These are phyloP conservation scores for Cutaneotrichosporon curvatum DNA, from an alignment of 1,284 basidiomycete species.

Conservation along the genomic window DNA sequence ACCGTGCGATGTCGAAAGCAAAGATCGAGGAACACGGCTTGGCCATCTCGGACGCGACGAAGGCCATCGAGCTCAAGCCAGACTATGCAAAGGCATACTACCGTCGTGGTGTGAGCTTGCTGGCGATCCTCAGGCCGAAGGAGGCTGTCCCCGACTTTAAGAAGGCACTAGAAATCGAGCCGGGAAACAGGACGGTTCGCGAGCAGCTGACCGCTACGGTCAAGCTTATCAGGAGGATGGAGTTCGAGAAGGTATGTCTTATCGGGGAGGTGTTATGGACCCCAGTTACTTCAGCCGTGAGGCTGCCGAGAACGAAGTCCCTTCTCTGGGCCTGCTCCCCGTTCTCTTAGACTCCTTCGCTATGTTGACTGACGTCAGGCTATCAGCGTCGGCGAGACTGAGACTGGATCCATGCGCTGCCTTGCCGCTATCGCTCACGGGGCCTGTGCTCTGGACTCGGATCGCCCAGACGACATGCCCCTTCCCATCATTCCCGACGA, in stretches of 20 bases:
- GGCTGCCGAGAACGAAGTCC: neutral
- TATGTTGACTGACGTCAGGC: slow-evolving; percentile 53
- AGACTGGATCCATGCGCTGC: slow-evolving; percentile 64
- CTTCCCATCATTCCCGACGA: slow-evolving; percentile 56
- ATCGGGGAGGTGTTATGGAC: neutral
- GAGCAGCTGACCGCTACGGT: slow-evolving; percentile 78
- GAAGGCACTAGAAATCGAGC: slow-evolving; percentile 79
- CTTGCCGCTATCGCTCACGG: slow-evolving; percentile 72
- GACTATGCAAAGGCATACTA: slow-evolving; percentile 69
- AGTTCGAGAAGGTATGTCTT: slow-evolving; percentile 73
- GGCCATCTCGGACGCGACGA: slow-evolving; percentile 49
- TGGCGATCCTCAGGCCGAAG: slow-evolving; percentile 81
- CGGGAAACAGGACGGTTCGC: slow-evolving; percentile 71
- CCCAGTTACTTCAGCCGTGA: no score
- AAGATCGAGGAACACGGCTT: slow-evolving; percentile 50
- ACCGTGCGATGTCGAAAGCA: slow-evolving; percentile 48
- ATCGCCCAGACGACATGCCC: slow-evolving; percentile 50
- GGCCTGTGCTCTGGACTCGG: slow-evolving; percentile 44
- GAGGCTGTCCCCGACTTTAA: slow-evolving; percentile 79
- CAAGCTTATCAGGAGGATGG: slow-evolving; percentile 68
- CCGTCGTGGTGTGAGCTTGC: slow-evolving; percentile 83
- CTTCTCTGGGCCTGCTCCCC: neutral
- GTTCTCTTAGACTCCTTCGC: neutral
- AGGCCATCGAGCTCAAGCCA: slow-evolving; percentile 81
- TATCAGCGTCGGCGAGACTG: slow-evolving; percentile 81